phyloP scores from a whole-genome alignment of 345 rosid genomes.

The Hibiscus tridactylites region DNA sequence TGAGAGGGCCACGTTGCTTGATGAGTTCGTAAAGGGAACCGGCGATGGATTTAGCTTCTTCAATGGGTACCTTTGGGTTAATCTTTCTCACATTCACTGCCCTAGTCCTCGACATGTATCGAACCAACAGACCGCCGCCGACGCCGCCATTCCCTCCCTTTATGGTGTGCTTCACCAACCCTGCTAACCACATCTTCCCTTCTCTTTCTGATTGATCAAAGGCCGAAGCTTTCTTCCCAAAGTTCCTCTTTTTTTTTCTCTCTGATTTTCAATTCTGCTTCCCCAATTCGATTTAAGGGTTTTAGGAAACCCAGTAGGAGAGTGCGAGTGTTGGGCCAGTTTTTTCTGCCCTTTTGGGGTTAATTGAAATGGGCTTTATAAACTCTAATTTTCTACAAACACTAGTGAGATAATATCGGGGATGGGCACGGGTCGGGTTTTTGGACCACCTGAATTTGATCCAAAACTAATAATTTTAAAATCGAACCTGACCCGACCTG shows the following conservation, averaged over 20 bases:
- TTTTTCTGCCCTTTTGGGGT: background rate
- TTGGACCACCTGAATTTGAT: no score
- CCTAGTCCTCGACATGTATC: slow-evolving; percentile 62
- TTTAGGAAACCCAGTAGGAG: background rate
- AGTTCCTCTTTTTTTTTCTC: background rate
- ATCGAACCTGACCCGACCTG: no score
- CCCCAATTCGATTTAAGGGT: slow-evolving; percentile 5
- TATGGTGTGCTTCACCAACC: background rate
- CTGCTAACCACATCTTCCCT: slow-evolving; percentile 6
- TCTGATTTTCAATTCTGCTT: background rate
- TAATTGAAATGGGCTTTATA: background rate
- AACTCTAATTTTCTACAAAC: background rate
- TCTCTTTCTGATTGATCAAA: background rate
- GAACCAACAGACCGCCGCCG: slow-evolving; percentile 23
- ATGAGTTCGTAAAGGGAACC: slow-evolving; percentile 55
- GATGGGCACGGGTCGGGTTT: no score
- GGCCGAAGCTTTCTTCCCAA: background rate
- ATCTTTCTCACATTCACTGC: slow-evolving; percentile 82
- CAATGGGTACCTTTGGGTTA: slow-evolving; percentile 87
- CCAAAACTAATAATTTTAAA: no score
- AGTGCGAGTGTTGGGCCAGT: background rate
- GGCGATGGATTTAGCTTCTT: slow-evolving; percentile 70
- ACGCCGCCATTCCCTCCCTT: slow-evolving; percentile 1
- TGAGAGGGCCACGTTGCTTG: slow-evolving; percentile 66
- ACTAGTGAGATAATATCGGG: background rate